A percentile compares a stretch with the other conserved stretches of the same genome.
Conservation (phyloP, 306 rosid genomes). For the Lagenaria siceraria region DNA sequence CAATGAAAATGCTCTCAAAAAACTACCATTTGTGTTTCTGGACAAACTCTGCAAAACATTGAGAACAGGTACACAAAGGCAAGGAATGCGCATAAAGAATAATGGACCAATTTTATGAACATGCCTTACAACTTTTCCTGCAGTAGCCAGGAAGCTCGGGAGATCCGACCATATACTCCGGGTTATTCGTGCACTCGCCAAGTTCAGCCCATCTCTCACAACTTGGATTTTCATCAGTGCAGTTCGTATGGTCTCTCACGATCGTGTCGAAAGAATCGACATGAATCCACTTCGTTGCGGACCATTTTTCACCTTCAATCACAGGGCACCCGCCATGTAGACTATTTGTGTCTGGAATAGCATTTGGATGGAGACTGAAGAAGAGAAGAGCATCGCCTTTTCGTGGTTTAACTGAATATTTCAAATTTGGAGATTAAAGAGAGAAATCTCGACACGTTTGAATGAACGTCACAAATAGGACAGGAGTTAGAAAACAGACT, state of each 20-base stretch:
- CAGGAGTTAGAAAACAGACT: background rate
- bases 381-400: conserved; percentile 98
- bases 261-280: conserved; percentile 73
- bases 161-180: conserved; percentile 83
- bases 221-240: conserved; percentile 54
- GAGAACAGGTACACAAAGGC: background rate
- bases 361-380: conserved; percentile 73
- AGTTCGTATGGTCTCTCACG: conserved; percentile 38
- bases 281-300: conserved; percentile 97
- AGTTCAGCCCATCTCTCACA: conserved; percentile 95
- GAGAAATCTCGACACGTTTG: conserved; percentile 8
- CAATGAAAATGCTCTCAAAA: background rate
- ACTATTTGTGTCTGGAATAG: conserved; percentile 64
- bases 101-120: conserved; percentile 19
- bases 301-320: conserved; percentile 98
- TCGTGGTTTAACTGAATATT: conserved; percentile 66
- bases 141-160: conserved; percentile 81
- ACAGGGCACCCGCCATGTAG: conserved; percentile 98
- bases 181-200: conserved; percentile 83
- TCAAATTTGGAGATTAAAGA: background rate
- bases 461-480: conserved; percentile 1
- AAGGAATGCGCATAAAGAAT: background rate
- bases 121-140: conserved; percentile 76
- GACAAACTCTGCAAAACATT: background rate
- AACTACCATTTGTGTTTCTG: background rate